Base-by-base conservation (phyloP, 768 basidiomycete genomes). In the Multifurca ochricompacta region DNA sequence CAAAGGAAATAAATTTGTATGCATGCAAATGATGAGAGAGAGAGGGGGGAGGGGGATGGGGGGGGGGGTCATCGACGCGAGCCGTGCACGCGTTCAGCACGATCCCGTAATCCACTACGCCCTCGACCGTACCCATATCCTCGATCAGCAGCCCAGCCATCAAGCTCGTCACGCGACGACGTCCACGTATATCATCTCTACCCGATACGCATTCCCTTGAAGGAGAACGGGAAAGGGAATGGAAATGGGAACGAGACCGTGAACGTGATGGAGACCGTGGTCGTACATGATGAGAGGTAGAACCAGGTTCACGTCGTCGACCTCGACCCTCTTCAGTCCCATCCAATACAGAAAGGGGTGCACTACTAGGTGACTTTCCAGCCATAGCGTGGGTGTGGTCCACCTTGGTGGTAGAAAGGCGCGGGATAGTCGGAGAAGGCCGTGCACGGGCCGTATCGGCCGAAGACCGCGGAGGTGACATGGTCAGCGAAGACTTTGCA, bases 401-500 rank as follows among this genome's bases (percentile, higher is more conserved):
- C 5, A 59, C 25, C 7, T 37, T 37, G 1, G 59, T 34, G 16
- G 50, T 46, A 39, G 59, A 27, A 37, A 58, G 59, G 23, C 56
- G 55, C 1, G 59, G 50, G n/a, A 41, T 44, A 5, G 54, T 59
- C 6, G 48, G 58, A 19, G 59, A 57, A 8, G 59, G 59, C 6
- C 55, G 50, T 8, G 34, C 16, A n/a, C 50, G 48, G 44, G 55
- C 39, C 46, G 56, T 58, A 6, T 51, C 54, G 1, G 44, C 54
- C 54, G 54, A 56, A 27, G 54, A 56, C 54, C 54, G 55, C 56
- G 48, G 55, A 47, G 59, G 55, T 51, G 55, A 51, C 40, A 58
- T 46, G 7, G 55, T 18, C n/a, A 44, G 21, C n/a, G 54, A 49
- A 28, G 53, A 44, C 31, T 44, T 58, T 44, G 41, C 46, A 43